A percentile compares a stretch with the other conserved stretches of the same genome.
These are phyloP conservation scores for Brassica incana DNA, from an alignment of 345 rosid genomes.

Conservation along the genomic window DNA sequence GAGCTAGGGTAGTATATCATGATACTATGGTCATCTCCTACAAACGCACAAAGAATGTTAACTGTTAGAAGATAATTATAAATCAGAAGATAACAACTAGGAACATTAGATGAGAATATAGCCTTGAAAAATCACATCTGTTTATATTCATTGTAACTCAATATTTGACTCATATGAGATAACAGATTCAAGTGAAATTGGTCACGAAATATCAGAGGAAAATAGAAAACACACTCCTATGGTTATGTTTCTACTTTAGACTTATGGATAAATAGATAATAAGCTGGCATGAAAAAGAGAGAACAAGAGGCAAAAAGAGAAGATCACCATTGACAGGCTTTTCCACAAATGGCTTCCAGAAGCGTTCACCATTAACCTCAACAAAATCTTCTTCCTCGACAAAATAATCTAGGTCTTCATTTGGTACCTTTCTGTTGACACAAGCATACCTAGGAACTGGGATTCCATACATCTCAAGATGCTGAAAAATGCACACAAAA, in stretches of 20 bases:
- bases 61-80: neutral
- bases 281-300: neutral
- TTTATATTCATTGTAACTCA: no score
- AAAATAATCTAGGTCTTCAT: constrained; percentile 86
- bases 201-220: neutral
- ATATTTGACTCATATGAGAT: neutral
- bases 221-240: neutral
- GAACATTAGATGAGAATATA: neutral
- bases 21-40: constrained; percentile 97
- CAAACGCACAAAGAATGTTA: constrained; percentile 22
- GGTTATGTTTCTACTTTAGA: neutral
- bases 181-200: neutral
- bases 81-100: neutral
- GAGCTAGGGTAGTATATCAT: constrained; percentile 99
- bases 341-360: constrained; percentile 99
- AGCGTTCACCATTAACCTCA: constrained; percentile 92
- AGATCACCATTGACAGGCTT: constrained; percentile 91
- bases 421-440: constrained; percentile 80
- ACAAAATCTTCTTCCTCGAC: constrained; percentile 96
- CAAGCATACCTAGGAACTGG: constrained; percentile 97
- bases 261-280: neutral
- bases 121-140: neutral
- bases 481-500: constrained; percentile 48
- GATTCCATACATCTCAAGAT: constrained; percentile 88
- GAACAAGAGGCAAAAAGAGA: constrained; percentile 7